Evolutionary conservation across 208 protist genomes (phyloP).

Genomic region (Plasmodiophora brassicae): DNA sequence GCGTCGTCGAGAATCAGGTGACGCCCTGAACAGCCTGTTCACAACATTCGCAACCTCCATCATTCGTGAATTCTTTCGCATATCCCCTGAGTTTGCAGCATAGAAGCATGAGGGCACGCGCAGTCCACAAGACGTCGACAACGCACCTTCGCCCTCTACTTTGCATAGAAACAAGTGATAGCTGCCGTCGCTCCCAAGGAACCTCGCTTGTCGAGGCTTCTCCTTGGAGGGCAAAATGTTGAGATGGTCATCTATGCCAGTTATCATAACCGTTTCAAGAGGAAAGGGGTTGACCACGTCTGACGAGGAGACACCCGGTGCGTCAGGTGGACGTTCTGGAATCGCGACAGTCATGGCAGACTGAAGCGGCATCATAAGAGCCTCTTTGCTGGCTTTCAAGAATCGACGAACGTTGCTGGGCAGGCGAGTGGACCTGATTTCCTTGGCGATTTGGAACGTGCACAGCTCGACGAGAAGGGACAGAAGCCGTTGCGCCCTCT

Average conservation of each 20-base stretch:
- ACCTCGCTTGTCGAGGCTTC: neutral
- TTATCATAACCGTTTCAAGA: neutral
- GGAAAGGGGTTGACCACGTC: neutral
- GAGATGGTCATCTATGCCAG: neutral
- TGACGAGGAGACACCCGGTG: neutral
- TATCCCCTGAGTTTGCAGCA: too few species aligned
- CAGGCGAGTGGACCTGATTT: neutral
- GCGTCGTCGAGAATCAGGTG: neutral
- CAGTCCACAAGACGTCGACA: too few species aligned
- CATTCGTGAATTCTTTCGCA: constrained; percentile 22
- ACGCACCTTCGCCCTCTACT: neutral
- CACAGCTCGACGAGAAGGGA: neutral
- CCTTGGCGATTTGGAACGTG: neutral
- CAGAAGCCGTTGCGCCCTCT: neutral
- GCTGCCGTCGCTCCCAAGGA: neutral
- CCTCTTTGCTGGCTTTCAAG: neutral
- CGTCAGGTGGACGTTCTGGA: neutral
- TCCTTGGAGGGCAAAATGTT: neutral
- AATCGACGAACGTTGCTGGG: neutral
- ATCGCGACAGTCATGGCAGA: neutral
- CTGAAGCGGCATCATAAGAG: neutral
- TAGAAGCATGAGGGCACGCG: too few species aligned
- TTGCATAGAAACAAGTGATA: constrained; percentile 16
- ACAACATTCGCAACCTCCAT: neutral
- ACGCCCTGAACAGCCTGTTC: neutral